These are phyloP conservation scores for Fomitopsis schrenkii DNA, from an alignment of 1,284 basidiomycete genomes.

Conservation along the genomic window DNA sequence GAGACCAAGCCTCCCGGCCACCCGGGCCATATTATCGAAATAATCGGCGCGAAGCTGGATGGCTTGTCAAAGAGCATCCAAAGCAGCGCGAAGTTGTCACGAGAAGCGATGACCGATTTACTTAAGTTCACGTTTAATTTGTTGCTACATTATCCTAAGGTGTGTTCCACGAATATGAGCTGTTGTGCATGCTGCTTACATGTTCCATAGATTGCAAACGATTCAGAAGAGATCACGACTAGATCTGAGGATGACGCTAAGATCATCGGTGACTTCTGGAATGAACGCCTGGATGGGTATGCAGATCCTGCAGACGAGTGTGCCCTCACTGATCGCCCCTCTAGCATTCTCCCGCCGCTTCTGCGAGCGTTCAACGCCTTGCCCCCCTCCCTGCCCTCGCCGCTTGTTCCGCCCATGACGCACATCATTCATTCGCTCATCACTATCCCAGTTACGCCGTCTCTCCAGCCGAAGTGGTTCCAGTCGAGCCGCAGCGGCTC, in stretches of 20 bases:
- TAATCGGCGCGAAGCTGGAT: constrained; percentile 57
- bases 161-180: constrained; percentile 15
- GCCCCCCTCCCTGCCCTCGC: constrained; percentile 54
- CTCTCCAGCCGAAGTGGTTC: constrained; percentile 51
- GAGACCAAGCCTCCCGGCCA: constrained; percentile 54
- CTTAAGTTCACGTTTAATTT: constrained; percentile 78
- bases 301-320: constrained; percentile 13
- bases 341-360: constrained; percentile 54
- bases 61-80: constrained; percentile 42
- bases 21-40: constrained; percentile 47
- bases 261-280: constrained; percentile 65
- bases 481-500: constrained; percentile 25
- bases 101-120: constrained; percentile 71
- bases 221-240: constrained; percentile 17
- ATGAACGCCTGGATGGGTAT: constrained; percentile 62
- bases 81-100: constrained; percentile 47
- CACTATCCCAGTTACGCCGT: constrained; percentile 58
- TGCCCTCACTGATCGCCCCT: neutral
- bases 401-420: constrained; percentile 63
- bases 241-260: constrained; percentile 25
- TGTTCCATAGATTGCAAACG: constrained; percentile 33
- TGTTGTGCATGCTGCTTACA: neutral
- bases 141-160: constrained; percentile 65
- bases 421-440: constrained; percentile 75
- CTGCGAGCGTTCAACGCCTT: constrained; percentile 60